A percentile compares a stretch with the other conserved stretches of the same genome.
These are phyloP conservation scores for Grigorovia transvaalensis DNA, from an alignment of 805 yeast genomes.

Conservation along the genomic window DNA sequence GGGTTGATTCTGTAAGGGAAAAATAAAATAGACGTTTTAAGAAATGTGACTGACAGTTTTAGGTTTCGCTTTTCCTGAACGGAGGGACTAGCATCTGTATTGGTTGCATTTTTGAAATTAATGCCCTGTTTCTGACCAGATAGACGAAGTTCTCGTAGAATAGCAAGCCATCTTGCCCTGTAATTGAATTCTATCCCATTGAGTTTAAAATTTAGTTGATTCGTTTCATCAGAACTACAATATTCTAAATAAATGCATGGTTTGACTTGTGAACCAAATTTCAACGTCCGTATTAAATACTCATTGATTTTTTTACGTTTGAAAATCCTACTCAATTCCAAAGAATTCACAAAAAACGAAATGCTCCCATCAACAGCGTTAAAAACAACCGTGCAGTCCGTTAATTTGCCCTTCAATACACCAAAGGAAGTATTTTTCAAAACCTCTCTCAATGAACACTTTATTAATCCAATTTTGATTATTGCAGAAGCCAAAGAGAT, in stretches of 20 bases:
- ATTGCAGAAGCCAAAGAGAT: conserved; percentile 10
- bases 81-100: neutral
- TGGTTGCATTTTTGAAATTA: neutral
- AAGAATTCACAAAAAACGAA: conserved; percentile 10
- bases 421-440: conserved; percentile 13
- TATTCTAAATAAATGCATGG: conserved; percentile 36
- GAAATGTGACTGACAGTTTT: conserved; percentile 19
- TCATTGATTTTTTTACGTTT: conserved; percentile 12
- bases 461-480: conserved; percentile 8
- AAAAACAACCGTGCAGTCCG: conserved; percentile 8
- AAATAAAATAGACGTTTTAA: conserved; percentile 51
- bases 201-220: conserved; percentile 32
- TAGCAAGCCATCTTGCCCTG: conserved; percentile 46
- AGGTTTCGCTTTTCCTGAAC: neutral
- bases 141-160: conserved; percentile 3
- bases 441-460: conserved; percentile 7
- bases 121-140: neutral
- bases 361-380: conserved; percentile 7
- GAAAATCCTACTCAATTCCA: conserved; percentile 7
- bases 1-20: conserved; percentile 58
- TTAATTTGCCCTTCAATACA: conserved; percentile 4
- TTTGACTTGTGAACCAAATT: conserved; percentile 26
- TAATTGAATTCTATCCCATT: conserved; percentile 45
- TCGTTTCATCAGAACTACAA: conserved; percentile 23
- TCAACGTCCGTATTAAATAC: conserved; percentile 26